These are phyloP conservation scores for Polyporus arcularius DNA, from an alignment of 768 basidiomycete species.

Conservation along the genomic window DNA sequence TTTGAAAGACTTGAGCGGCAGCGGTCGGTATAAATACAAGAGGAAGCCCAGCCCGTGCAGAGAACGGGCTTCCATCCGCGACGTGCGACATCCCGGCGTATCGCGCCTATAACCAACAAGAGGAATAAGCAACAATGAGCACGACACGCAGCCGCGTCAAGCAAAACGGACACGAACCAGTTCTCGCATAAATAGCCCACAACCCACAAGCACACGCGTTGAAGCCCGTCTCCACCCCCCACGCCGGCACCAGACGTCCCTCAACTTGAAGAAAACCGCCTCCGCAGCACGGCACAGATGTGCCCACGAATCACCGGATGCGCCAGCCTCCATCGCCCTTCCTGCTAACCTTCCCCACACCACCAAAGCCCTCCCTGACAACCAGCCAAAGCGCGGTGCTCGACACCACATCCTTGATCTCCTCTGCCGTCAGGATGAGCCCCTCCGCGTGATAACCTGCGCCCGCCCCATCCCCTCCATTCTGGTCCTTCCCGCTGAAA, in stretches of 20 bases:
- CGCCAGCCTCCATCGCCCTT: conserved; percentile 76
- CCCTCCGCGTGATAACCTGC: conserved; percentile 33
- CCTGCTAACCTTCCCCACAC: conserved; percentile 75
- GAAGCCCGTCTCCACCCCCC: too few relatives aligned
- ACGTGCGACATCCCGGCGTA: too few relatives aligned
- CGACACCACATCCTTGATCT: conserved; percentile 91
- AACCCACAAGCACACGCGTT: neutral
- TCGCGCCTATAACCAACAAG: conserved; percentile 3
- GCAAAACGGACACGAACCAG: neutral
- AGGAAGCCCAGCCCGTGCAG: neutral
- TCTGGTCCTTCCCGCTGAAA: conserved; percentile 9
- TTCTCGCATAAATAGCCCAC: neutral
- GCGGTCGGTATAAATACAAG: conserved; percentile 5
- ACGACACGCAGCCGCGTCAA: neutral
- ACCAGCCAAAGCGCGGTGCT: conserved; percentile 90
- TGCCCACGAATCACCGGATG: conserved; percentile 36
- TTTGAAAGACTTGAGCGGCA: too few relatives aligned
- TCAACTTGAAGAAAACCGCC: neutral
- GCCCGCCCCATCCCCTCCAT: conserved; percentile 6
- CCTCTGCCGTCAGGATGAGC: conserved; percentile 78
- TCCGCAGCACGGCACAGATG: too few relatives aligned
- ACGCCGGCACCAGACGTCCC: neutral
- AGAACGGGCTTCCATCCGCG: neutral
- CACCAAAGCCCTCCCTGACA: conserved; percentile 90
- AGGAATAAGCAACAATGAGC: neutral